Percentiles rank a stretch among this genome's conserved stretches.
These are phyloP conservation scores for Pilatotrama ljubarskyi DNA, from an alignment of 768 basidiomycete genomes.

Conservation along the genomic window DNA sequence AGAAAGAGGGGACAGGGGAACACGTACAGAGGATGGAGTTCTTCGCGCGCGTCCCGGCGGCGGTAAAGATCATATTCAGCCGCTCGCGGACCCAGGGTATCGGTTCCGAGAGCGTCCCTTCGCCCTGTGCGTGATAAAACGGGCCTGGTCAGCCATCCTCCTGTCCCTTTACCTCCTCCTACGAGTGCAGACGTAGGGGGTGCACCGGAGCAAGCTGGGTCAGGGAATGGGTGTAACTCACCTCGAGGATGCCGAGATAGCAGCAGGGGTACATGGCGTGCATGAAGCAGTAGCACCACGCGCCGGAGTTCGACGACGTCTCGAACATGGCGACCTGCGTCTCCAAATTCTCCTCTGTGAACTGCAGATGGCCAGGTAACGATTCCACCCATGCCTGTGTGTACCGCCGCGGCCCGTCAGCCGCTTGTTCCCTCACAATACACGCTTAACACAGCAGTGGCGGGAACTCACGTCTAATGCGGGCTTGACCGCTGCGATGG, in stretches of 20 bases:
- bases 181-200: background rate
- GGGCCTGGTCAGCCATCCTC: slow-evolving; percentile 3
- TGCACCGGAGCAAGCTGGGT: background rate
- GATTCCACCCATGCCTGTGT: slow-evolving; percentile 62
- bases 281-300: slow-evolving; percentile 80
- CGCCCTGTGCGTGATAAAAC: slow-evolving; percentile 17
- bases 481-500: slow-evolving; percentile 16
- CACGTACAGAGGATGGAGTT: slow-evolving; percentile 47
- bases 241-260: slow-evolving; percentile 61
- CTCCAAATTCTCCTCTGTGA: slow-evolving; percentile 65
- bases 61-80: slow-evolving; percentile 40
- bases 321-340: slow-evolving; percentile 78
- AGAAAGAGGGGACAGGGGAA: background rate
- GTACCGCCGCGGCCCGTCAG: background rate
- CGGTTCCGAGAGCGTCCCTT: slow-evolving; percentile 23
- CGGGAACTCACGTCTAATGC: slow-evolving; percentile 15
- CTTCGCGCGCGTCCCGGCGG: slow-evolving; percentile 42
- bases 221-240: slow-evolving; percentile 37
- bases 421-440: background rate
- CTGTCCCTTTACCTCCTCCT: background rate
- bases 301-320: slow-evolving; percentile 73
- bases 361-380: slow-evolving; percentile 71
- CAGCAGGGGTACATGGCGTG: slow-evolving; percentile 73
- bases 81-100: slow-evolving; percentile 40
- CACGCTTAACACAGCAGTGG: background rate